Percentiles rank a stretch among this genome's conserved stretches.
These are phyloP conservation scores for Ogataea pilisensis DNA, from an alignment of 805 yeast genomes.

Conservation along the genomic window DNA sequence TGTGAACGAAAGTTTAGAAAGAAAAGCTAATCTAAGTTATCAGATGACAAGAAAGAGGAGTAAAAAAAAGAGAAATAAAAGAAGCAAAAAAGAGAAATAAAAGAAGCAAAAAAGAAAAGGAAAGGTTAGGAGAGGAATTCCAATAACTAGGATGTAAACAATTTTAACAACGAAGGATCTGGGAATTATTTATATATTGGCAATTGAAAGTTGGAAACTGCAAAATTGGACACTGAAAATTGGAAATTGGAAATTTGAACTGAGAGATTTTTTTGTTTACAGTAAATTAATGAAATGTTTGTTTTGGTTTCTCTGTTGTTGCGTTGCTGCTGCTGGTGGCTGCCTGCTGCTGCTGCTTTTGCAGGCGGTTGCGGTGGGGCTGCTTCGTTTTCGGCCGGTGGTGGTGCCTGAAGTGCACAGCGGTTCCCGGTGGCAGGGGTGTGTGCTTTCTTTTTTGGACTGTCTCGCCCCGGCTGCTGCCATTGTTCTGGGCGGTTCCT, in stretches of 20 bases:
- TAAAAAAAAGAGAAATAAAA: background rate
- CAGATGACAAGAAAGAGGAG: background rate
- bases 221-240: no score
- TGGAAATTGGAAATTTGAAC: background rate
- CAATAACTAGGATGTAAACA: background rate
- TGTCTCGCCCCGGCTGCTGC: no score
- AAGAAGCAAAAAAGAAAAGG: background rate
- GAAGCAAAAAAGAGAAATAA: background rate
- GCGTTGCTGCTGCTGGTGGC: background rate
- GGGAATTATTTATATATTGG: background rate
- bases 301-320: background rate
- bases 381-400: background rate
- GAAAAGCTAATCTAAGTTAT: background rate
- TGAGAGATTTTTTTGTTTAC: background rate
- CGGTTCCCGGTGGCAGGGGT: no score
- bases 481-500: no score
- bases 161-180: background rate
- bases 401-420: no score
- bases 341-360: background rate
- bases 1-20: slow-evolving; percentile 1
- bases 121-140: background rate
- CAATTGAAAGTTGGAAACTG: background rate
- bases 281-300: background rate
- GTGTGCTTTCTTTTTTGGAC: no score
- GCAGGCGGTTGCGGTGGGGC: background rate